A percentile compares a stretch with the other conserved stretches of the same genome.
Evolutionary conservation across 2,329 filamentous ascomycete species (phyloP).

Genomic region (Byssothecium circinans): DNA sequence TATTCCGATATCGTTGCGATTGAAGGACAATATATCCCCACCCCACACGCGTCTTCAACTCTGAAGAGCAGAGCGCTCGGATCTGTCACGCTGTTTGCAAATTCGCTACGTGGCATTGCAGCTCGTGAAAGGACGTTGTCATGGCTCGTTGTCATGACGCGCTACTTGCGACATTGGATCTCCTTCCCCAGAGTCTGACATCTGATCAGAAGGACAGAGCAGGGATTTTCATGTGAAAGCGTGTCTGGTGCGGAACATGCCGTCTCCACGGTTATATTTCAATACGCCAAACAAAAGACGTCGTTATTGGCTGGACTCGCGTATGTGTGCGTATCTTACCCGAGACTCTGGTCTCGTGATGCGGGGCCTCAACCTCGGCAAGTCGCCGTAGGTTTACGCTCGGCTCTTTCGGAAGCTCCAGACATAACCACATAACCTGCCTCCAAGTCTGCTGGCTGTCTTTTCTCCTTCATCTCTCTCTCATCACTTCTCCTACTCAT

Average conservation of each 20-base stretch:
- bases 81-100: too few species aligned
- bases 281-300: not conserved
- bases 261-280: not conserved
- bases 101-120: not conserved
- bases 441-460: not conserved
- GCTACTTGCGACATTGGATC: not conserved
- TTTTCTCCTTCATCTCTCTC: not conserved
- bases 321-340: not conserved
- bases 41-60: too few species aligned
- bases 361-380: not conserved
- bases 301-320: not conserved
- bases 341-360: not conserved
- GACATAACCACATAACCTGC: not conserved
- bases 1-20: too few species aligned
- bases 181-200: slow-evolving; percentile 1
- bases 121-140: slow-evolving; percentile 4
- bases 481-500: not conserved
- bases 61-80: too few species aligned
- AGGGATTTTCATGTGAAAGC: slow-evolving; percentile 11
- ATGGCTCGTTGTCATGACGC: not conserved
- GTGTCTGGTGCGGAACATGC: not conserved
- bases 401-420: slow-evolving; percentile 1
- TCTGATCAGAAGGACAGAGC: not conserved
- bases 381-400: not conserved
- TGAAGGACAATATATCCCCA: too few species aligned